Conservation (phyloP, 371 early-diverging fungal species). For the Syncephalis fuscata region DNA sequence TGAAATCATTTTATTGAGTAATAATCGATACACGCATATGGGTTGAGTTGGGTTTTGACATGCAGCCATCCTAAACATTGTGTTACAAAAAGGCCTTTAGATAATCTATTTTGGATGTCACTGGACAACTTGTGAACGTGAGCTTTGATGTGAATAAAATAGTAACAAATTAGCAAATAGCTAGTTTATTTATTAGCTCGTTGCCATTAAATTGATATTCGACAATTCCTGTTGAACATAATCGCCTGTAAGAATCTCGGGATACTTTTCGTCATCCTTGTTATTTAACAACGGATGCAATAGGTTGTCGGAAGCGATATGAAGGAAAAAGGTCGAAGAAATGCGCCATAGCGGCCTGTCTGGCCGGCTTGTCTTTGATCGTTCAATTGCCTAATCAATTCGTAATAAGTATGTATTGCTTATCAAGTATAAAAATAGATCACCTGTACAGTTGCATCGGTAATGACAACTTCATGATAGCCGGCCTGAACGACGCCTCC, state of each 20-base stretch:
- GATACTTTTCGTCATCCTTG: constrained; percentile 22
- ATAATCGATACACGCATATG: too few species aligned
- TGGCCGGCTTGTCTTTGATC: constrained; percentile 4
- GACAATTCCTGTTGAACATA: constrained; percentile 44
- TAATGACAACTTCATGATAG: constrained; percentile 54
- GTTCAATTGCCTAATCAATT: constrained; percentile 9
- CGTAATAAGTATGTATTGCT: neutral
- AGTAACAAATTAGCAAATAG: too few species aligned
- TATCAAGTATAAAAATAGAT: constrained; percentile 12
- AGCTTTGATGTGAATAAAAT: too few species aligned
- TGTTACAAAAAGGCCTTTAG: too few species aligned
- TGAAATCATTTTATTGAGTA: too few species aligned
- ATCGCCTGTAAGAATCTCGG: constrained; percentile 29
- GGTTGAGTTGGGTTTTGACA: too few species aligned
- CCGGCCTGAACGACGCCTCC: constrained; percentile 46
- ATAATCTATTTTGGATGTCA: too few species aligned
- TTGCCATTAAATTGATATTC: constrained; percentile 22
- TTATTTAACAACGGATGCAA: constrained; percentile 27
- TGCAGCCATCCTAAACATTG: too few species aligned
- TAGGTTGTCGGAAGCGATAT: constrained; percentile 37
- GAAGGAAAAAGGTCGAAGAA: constrained; percentile 49
- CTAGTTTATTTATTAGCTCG: too few species aligned
- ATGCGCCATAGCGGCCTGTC: constrained; percentile 44
- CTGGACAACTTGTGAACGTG: too few species aligned
- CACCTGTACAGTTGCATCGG: constrained; percentile 24